A percentile compares a stretch with the other conserved stretches of the same genome.
phyloP scores from a whole-genome alignment of 805 yeast genomes.

The Wickerhamiella azyma region DNA sequence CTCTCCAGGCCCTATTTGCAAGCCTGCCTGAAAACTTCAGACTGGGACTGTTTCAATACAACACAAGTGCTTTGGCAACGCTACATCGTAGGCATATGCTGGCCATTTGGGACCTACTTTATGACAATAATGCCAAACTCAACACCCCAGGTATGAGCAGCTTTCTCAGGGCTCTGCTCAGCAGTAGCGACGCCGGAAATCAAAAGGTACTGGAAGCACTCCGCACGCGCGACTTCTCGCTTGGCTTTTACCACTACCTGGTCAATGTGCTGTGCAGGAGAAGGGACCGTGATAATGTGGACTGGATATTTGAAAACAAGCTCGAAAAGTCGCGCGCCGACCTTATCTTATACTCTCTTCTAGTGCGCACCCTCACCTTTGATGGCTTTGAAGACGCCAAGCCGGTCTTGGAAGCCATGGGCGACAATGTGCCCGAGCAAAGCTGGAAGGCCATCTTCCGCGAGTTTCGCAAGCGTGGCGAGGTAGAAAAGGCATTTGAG shows the following conservation, averaged over 20 bases:
- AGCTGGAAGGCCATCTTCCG: constrained; percentile 19
- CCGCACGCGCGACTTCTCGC: constrained; percentile 2
- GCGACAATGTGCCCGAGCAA: constrained; percentile 15
- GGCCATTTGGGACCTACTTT: background rate
- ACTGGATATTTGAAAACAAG: constrained; percentile 12
- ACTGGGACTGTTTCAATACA: background rate
- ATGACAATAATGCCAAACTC: background rate
- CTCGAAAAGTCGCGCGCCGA: constrained; percentile 10
- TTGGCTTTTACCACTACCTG: constrained; percentile 14
- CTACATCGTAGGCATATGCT: background rate
- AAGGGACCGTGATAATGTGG: constrained; percentile 3
- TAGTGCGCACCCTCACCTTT: constrained; percentile 18
- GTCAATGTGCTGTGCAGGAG: constrained; percentile 9
- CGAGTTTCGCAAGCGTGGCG: constrained; percentile 20
- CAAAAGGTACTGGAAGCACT: background rate
- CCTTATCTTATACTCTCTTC: constrained; percentile 14
- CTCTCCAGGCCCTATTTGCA: background rate
- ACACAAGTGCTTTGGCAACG: background rate
- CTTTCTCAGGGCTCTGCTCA: constrained; percentile 10
- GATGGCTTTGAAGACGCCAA: constrained; percentile 20
- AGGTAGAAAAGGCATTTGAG: constrained; percentile 20
- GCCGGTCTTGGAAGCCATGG: constrained; percentile 15
- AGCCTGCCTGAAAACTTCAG: background rate
- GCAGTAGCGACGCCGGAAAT: constrained; percentile 12
- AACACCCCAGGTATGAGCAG: constrained; percentile 6